Evolutionary conservation across 1,284 basidiomycete genomes (phyloP).

Genomic region (Erythrobasidium hasegawianum): DNA sequence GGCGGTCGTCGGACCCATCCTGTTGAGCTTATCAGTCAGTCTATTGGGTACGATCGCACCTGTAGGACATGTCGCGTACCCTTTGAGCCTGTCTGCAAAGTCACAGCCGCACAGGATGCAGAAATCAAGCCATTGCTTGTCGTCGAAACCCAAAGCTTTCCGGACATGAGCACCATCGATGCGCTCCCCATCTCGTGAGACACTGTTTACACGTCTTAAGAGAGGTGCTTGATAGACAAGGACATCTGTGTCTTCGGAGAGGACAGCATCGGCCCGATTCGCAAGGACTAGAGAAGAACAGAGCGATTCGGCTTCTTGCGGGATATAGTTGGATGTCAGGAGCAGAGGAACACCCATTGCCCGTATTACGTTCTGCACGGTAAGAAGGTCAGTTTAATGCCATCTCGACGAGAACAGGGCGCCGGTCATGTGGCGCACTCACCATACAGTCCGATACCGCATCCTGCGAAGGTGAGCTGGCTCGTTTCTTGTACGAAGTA

Average conservation of each 20-base stretch:
- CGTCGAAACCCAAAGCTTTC: conserved; percentile 11
- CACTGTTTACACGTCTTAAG: conserved; percentile 41
- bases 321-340: conserved; percentile 20
- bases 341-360: conserved; percentile 35
- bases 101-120: conserved; percentile 35
- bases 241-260: conserved; percentile 49
- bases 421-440: neutral
- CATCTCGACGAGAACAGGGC: too few species aligned
- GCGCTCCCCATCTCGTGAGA: conserved; percentile 11
- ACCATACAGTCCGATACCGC: conserved; percentile 28
- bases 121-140: conserved; percentile 34
- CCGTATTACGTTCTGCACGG: conserved; percentile 17
- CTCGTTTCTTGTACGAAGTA: conserved; percentile 13
- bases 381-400: neutral
- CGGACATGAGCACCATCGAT: conserved; percentile 21
- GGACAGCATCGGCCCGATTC: conserved; percentile 47
- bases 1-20: conserved; percentile 24
- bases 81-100: conserved; percentile 31
- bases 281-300: conserved; percentile 45
- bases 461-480: conserved; percentile 6
- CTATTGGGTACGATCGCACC: neutral
- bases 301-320: conserved; percentile 49
- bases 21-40: neutral
- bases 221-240: conserved; percentile 47
- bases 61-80: neutral